Evolutionary conservation across 2,329 filamentous ascomycete species (phyloP).

Genomic region (Fusarium xyrophilum): DNA sequence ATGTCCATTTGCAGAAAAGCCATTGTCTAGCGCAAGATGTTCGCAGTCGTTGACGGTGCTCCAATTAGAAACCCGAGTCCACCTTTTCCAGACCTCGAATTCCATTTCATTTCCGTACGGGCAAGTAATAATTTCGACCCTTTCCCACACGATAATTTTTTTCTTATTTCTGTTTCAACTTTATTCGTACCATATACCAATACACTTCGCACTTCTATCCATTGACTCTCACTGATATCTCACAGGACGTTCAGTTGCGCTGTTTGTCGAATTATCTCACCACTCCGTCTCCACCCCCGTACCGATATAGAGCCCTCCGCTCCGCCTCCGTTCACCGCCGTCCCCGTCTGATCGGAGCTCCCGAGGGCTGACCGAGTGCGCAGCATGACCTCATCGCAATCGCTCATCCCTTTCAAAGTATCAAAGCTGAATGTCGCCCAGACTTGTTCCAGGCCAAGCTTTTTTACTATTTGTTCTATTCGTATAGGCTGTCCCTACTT

Average conservation of each 20-base stretch:
- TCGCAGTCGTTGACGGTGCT: slow-evolving; percentile 30
- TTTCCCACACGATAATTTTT: slow-evolving; percentile 1
- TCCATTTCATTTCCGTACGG: slow-evolving; percentile 35
- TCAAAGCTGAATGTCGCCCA: background rate
- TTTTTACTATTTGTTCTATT: background rate
- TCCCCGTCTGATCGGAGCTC: slow-evolving; percentile 32
- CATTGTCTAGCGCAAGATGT: slow-evolving; percentile 37
- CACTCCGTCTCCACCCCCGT: slow-evolving; percentile 32
- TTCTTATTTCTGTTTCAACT: background rate
- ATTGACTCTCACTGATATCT: background rate
- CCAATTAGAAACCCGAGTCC: slow-evolving; percentile 39
- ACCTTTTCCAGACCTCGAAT: slow-evolving; percentile 34
- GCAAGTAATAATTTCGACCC: slow-evolving; percentile 13
- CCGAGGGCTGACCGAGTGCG: slow-evolving; percentile 13
- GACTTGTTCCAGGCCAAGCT: background rate
- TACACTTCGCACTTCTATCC: background rate
- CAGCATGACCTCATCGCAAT: slow-evolving; percentile 11
- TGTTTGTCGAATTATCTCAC: slow-evolving; percentile 15
- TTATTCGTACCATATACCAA: background rate
- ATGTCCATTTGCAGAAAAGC: slow-evolving; percentile 31
- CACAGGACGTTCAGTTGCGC: background rate
- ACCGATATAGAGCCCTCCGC: slow-evolving; percentile 37
- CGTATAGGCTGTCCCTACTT: background rate
- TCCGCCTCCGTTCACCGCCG: slow-evolving; percentile 39
- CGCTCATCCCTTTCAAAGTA: background rate